A percentile compares a stretch with the other conserved stretches of the same genome.
Evolutionary conservation across 306 rosid species (phyloP).

Genomic region (Lathyrus aphaca): DNA sequence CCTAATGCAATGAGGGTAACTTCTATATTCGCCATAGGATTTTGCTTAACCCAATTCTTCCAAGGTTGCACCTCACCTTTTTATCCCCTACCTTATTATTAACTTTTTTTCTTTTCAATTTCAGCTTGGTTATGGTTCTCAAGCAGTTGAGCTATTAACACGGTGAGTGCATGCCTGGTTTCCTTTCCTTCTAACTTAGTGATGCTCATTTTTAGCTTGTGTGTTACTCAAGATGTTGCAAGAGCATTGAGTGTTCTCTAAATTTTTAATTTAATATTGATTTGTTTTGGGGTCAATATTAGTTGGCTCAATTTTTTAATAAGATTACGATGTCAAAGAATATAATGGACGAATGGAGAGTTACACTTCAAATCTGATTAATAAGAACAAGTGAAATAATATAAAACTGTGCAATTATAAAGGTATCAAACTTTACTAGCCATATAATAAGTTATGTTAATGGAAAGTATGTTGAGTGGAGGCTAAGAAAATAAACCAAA

Average conservation of each 20-base stretch:
- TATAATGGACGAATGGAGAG: neutral
- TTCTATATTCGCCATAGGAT: conserved; percentile 18
- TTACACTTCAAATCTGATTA: neutral
- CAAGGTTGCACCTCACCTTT: conserved; percentile 9
- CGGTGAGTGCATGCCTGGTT: conserved; percentile 64
- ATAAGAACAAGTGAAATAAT: neutral
- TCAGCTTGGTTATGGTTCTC: conserved; percentile 97
- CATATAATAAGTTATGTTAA: neutral
- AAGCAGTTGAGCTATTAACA: conserved; percentile 90
- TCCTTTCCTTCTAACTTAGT: conserved; percentile 32
- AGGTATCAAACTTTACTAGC: neutral
- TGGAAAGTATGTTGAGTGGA: neutral
- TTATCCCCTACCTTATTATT: neutral
- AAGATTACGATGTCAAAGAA: neutral
- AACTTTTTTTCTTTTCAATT: conserved; percentile 26
- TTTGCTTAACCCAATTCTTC: conserved; percentile 34
- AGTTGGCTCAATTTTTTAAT: neutral
- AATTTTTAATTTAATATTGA: neutral
- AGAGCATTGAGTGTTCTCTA: conserved; percentile 14
- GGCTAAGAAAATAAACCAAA: neutral
- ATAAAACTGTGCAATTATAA: neutral
- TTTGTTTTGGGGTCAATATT: conserved; percentile 21
- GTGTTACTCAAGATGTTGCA: conserved; percentile 14
- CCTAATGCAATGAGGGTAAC: conserved; percentile 92
- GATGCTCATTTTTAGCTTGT: conserved; percentile 22